A percentile compares a stretch with the other conserved stretches of the same genome.
These are phyloP conservation scores for Chlamydomonas sp. DNA, from an alignment of 139 green algal species.

Conservation along the genomic window DNA sequence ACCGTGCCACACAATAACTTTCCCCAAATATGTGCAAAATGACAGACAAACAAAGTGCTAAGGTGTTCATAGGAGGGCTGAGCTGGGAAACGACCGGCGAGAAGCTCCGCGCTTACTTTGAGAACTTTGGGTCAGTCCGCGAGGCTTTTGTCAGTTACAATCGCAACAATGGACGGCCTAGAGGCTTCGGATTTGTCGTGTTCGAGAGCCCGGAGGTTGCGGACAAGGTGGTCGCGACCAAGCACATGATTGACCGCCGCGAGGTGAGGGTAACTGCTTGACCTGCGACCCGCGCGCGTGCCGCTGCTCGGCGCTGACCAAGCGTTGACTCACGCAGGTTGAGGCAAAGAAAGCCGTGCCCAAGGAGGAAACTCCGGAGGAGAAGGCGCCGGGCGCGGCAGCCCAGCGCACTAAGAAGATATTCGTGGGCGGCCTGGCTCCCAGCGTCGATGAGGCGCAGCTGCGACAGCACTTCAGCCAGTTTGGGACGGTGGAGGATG, in stretches of 20 bases:
- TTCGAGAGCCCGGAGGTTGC: constrained; percentile 89
- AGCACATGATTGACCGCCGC: constrained; percentile 95
- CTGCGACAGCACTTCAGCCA: constrained; percentile 81
- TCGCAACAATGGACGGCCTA: constrained; percentile 82
- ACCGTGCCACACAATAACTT: not conserved
- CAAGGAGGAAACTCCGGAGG: constrained; percentile 84
- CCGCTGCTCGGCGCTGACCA: not conserved
- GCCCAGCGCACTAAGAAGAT: constrained; percentile 87
- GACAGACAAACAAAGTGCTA: constrained; percentile 49
- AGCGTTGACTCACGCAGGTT: constrained; percentile 71
- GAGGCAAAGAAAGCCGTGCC: constrained; percentile 96
- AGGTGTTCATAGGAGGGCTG: constrained; percentile 88
- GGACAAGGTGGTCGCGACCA: constrained; percentile 85
- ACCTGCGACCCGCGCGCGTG: not conserved
- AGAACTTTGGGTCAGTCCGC: constrained; percentile 87
- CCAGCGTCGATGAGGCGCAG: constrained; percentile 85
- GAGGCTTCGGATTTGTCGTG: constrained; percentile 95
- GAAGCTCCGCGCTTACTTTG: constrained; percentile 78
- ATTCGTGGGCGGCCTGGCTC: constrained; percentile 94
- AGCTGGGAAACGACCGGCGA: constrained; percentile 84
- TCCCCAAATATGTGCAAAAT: not conserved
- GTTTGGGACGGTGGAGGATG: constrained; percentile 87
- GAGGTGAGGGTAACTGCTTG: constrained; percentile 64
- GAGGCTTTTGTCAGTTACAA: constrained; percentile 94
- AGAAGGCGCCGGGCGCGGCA: constrained; percentile 53